Base-by-base conservation (phyloP, 2,329 filamentous ascomycete species). In the Phyllosticta paracitricarpa region DNA sequence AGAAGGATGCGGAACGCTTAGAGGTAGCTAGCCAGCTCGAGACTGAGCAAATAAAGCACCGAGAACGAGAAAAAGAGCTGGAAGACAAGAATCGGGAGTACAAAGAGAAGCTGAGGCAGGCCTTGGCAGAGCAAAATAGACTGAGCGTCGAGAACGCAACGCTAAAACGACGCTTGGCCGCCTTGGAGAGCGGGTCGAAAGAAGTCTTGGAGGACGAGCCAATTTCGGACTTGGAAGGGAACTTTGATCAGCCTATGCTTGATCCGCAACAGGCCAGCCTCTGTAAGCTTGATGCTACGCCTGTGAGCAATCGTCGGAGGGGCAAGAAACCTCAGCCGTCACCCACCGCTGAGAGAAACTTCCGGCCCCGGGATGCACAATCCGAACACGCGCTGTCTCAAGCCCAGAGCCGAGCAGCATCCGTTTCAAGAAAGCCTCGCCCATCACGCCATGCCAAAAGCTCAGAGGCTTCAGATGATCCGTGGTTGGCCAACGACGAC, bases 1-100 rank as follows among this genome's bases (percentile, higher is more conserved):
- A 87, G 74, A 92, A 91, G 72, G 89, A 93, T 68, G 78, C 80
- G 19, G 86, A 91, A 71, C 86, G 87, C 24, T 81, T 83, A 26
- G 81, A 88, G 61, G 75, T 92, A 57, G 80, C 81, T 24, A 82
- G 84, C 63, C 83, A 84, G 67, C 79, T 93, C 40, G 82, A 82
- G 63, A 83, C 88, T 63, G 88, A 91, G 69, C 85, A 87, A 65
- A 79, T 82, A 64, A 87, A 82, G 68, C 84, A 87, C 26, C 75
- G 79, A 30, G 74, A 79, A 59, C 84, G 90, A 77, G 88, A 91
- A 70, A 77, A 81, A 1, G 80, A 87, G 61, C 77, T 89, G 63
- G 82, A 85, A 59, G 77, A 80, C 5, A 81, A 85, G 63, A 80
- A 87, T 65, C 76, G 75, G 60, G 75, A 77, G 12, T 71, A 73